Conservation (phyloP, 805 yeast species). For the Wickerhamomyces xylosicus region DNA sequence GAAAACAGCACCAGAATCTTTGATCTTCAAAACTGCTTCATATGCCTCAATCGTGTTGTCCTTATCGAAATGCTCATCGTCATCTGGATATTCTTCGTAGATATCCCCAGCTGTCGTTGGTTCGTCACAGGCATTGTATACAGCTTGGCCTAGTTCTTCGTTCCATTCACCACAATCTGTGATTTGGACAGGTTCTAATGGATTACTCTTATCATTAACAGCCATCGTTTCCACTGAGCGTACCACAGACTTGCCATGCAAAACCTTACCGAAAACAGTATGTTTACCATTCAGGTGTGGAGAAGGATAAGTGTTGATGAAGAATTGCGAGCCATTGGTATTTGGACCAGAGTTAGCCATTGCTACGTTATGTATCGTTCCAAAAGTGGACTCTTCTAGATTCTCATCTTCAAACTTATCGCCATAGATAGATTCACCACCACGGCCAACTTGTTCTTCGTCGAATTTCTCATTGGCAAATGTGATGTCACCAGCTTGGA, state of each 20-base stretch:
- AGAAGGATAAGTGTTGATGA: constrained; percentile 56
- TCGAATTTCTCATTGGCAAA: constrained; percentile 25
- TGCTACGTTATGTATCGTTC: constrained; percentile 41
- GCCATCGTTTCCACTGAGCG: constrained; percentile 49
- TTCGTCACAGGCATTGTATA: constrained; percentile 49
- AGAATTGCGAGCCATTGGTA: constrained; percentile 58
- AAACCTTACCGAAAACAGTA: constrained; percentile 66
- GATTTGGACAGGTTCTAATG: constrained; percentile 34
- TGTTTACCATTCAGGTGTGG: constrained; percentile 73
- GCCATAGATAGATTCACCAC: constrained; percentile 35
- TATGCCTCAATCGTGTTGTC: constrained; percentile 44
- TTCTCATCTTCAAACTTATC: constrained; percentile 52
- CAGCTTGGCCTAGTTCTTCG: constrained; percentile 40
- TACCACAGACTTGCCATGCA: constrained; percentile 57
- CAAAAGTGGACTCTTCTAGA: constrained; percentile 22
- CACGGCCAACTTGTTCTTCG: constrained; percentile 23
- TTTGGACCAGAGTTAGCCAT: constrained; percentile 52
- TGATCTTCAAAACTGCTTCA: constrained; percentile 43
- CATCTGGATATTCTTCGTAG: constrained; percentile 73
- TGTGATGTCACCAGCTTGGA: constrained; percentile 56
- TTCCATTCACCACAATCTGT: constrained; percentile 56
- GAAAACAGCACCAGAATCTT: constrained; percentile 54
- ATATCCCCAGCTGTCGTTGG: constrained; percentile 56
- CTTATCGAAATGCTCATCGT: constrained; percentile 47
- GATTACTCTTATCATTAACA: constrained; percentile 34